Conservation (phyloP, 768 basidiomycete genomes). For the Kwoniella mangroviensis region DNA sequence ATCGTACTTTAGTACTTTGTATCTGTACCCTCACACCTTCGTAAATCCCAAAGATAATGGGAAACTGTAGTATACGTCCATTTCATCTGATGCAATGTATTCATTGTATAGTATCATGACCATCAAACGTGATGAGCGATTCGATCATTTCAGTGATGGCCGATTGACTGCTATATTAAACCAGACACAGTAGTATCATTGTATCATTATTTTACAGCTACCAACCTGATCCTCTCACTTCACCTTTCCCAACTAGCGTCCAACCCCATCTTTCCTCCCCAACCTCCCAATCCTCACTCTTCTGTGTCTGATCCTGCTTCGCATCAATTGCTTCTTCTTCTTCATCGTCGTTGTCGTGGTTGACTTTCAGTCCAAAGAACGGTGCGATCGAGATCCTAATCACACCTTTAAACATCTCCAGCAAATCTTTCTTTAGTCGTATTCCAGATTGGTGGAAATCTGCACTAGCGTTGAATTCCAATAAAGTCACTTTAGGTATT, state of each 20-base stretch:
- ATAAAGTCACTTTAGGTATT: conserved; percentile 65
- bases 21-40: not conserved
- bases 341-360: conserved; percentile 26
- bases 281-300: conserved; percentile 24
- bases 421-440: conserved; percentile 76
- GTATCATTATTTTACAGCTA: not conserved
- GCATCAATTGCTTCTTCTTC: conserved; percentile 20
- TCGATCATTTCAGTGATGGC: not conserved
- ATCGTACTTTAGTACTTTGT: not conserved
- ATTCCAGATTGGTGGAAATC: conserved; percentile 92
- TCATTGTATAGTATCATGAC: conserved; percentile 1
- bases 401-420: conserved; percentile 76
- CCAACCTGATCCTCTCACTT: conserved; percentile 31
- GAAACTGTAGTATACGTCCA: not conserved
- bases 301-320: too few relatives aligned
- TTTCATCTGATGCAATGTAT: not conserved
- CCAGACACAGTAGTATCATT: not conserved
- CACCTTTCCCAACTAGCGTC: conserved; percentile 41
- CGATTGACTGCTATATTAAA: not conserved
- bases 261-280: conserved; percentile 45
- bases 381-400: conserved; percentile 72
- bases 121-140: not conserved
- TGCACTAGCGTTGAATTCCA: conserved; percentile 94
- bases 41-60: too few relatives aligned
- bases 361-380: conserved; percentile 57